Evolutionary conservation across 768 basidiomycete genomes (phyloP).

Genomic region (Rubroboletus satanas): DNA sequence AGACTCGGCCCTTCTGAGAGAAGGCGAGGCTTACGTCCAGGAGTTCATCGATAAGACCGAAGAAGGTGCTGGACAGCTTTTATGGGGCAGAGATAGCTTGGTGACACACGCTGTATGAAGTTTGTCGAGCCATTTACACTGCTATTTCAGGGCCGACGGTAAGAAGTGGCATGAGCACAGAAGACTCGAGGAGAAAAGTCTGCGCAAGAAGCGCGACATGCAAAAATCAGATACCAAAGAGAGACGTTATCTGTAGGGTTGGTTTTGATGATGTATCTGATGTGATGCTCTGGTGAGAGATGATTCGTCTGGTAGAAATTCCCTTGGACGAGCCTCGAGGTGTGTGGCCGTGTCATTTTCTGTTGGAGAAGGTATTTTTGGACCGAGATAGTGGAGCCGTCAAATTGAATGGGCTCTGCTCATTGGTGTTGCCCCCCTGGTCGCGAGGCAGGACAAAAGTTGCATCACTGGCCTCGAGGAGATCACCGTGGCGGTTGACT

Average conservation of each 20-base stretch:
- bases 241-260: neutral
- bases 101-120: neutral
- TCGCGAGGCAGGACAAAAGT: neutral
- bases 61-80: neutral
- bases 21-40: conserved; percentile 1
- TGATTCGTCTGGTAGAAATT: neutral
- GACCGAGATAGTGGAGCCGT: conserved; percentile 3
- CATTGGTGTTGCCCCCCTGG: conserved; percentile 11
- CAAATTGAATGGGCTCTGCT: neutral
- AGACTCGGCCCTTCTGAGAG: conserved; percentile 1
- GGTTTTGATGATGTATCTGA: neutral
- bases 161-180: neutral
- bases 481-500: neutral
- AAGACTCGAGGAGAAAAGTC: neutral
- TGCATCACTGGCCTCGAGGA: conserved; percentile 1
- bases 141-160: neutral
- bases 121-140: neutral
- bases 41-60: conserved; percentile 2
- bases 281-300: neutral
- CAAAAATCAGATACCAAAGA: neutral
- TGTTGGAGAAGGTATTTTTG: neutral
- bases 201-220: neutral
- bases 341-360: neutral
- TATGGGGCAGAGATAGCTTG: neutral
- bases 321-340: neutral